Percentiles rank a stretch among this genome's conserved stretches.
Conservation (phyloP, 768 basidiomycete genomes). For the Tylopilus cervinicoccineus region DNA sequence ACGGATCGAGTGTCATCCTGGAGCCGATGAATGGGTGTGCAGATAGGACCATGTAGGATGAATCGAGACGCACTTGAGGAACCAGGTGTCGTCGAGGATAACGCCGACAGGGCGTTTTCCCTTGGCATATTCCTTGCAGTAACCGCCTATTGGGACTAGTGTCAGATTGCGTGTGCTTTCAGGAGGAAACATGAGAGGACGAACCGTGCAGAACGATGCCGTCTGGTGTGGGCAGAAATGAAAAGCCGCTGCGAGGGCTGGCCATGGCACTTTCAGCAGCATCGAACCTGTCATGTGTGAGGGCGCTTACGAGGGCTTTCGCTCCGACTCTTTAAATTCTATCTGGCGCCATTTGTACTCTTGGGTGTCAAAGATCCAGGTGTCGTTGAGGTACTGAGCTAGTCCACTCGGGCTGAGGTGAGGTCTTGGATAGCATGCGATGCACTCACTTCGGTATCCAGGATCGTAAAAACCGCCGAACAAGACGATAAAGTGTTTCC, state of each 20-base stretch:
- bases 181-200: background rate
- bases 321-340: constrained; percentile 66
- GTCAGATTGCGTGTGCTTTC: background rate
- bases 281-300: too few relatives aligned
- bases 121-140: constrained; percentile 86
- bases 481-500: constrained; percentile 83
- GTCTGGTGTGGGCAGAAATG: constrained; percentile 72
- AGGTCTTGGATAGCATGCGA: background rate
- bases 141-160: constrained; percentile 54
- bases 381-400: constrained; percentile 81
- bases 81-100: constrained; percentile 91
- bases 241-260: constrained; percentile 80
- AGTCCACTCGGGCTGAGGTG: background rate
- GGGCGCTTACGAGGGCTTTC: constrained; percentile 61
- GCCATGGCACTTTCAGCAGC: background rate
- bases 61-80: constrained; percentile 53
- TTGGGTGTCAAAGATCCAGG: constrained; percentile 84
- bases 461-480: constrained; percentile 93
- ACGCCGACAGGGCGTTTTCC: constrained; percentile 81
- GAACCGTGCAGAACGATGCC: constrained; percentile 78
- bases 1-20: constrained; percentile 32
- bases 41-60: background rate
- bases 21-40: background rate
- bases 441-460: constrained; percentile 61
- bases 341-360: constrained; percentile 84